Evolutionary conservation across 2,329 filamentous ascomycete genomes (phyloP).

Genomic region (Epichloe gansuensis): DNA sequence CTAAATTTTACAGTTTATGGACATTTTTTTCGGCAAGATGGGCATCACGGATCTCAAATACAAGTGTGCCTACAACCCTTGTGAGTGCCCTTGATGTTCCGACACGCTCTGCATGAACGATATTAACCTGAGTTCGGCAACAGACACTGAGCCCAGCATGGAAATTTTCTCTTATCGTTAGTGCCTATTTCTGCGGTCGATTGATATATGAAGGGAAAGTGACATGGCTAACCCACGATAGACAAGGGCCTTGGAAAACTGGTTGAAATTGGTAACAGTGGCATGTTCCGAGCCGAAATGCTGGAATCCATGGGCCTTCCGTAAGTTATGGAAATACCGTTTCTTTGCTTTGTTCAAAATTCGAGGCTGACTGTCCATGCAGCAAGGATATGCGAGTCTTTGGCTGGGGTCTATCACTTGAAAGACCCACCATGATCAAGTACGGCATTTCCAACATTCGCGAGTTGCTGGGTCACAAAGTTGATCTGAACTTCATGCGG

Average conservation of each 20-base stretch:
- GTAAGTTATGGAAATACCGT: not conserved
- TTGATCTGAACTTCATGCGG: conserved; percentile 86
- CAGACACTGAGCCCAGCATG: conserved; percentile 83
- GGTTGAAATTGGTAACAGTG: conserved; percentile 95
- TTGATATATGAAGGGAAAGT: not conserved
- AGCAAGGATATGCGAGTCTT: conserved; percentile 77
- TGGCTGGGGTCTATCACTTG: conserved; percentile 82
- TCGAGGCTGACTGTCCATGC: not conserved
- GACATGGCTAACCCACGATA: not conserved
- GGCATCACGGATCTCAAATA: conserved; percentile 75
- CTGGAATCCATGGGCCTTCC: conserved; percentile 87
- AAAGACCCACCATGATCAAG: conserved; percentile 97
- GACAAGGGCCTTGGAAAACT: conserved; percentile 76
- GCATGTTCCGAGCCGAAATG: conserved; percentile 99
- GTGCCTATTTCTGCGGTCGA: not conserved
- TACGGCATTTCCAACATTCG: conserved; percentile 82
- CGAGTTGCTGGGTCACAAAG: conserved; percentile 87
- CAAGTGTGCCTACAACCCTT: conserved; percentile 58
- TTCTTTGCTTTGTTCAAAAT: not conserved
- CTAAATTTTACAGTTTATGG: conserved; percentile 51
- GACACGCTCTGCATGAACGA: not conserved
- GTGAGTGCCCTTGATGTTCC: conserved; percentile 1
- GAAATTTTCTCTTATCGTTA: conserved; percentile 84
- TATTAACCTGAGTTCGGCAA: conserved; percentile 62
- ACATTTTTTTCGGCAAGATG: conserved; percentile 94